phyloP scores from a whole-genome alignment of 2,329 filamentous ascomycete genomes.

The Venturia pyrina region DNA sequence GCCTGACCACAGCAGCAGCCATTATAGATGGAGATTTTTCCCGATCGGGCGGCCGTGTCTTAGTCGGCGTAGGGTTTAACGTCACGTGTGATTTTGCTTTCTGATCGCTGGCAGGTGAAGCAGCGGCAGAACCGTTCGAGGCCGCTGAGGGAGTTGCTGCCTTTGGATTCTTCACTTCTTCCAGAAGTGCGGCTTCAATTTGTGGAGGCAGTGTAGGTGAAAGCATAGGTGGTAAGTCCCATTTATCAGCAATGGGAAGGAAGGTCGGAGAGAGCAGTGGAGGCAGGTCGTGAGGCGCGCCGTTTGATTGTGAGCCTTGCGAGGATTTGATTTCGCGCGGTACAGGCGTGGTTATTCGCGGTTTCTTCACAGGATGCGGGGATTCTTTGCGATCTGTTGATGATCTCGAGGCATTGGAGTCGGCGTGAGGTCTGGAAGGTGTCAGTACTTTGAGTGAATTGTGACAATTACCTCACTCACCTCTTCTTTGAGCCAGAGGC shows the following conservation, averaged over 20 bases:
- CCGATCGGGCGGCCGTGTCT: neutral
- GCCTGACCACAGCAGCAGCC: neutral
- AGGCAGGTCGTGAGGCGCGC: slow-evolving; percentile 24
- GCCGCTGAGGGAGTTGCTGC: slow-evolving; percentile 24
- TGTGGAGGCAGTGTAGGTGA: slow-evolving; percentile 48
- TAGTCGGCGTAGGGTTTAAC: neutral
- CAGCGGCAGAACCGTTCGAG: slow-evolving; percentile 22
- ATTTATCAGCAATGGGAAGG: slow-evolving; percentile 26
- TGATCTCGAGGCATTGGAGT: slow-evolving; percentile 4
- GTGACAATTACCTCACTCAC: neutral
- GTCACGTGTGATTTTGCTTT: slow-evolving; percentile 20
- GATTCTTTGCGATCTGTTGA: slow-evolving; percentile 16
- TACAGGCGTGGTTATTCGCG: slow-evolving; percentile 30
- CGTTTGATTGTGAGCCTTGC: slow-evolving; percentile 6
- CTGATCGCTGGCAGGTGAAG: slow-evolving; percentile 16
- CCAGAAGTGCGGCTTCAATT: slow-evolving; percentile 43
- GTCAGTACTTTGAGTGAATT: neutral
- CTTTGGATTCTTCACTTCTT: slow-evolving; percentile 28
- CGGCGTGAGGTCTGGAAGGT: neutral
- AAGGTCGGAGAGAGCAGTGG: slow-evolving; percentile 24
- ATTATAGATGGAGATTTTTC: neutral
- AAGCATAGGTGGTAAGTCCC: slow-evolving; percentile 42
- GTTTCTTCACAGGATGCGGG: slow-evolving; percentile 28
- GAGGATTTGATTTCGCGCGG: slow-evolving; percentile 21
- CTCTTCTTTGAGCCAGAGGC: neutral